Evolutionary conservation across 257 asterid genomes (phyloP).

Genomic region (Fraxinus quadrangulata): DNA sequence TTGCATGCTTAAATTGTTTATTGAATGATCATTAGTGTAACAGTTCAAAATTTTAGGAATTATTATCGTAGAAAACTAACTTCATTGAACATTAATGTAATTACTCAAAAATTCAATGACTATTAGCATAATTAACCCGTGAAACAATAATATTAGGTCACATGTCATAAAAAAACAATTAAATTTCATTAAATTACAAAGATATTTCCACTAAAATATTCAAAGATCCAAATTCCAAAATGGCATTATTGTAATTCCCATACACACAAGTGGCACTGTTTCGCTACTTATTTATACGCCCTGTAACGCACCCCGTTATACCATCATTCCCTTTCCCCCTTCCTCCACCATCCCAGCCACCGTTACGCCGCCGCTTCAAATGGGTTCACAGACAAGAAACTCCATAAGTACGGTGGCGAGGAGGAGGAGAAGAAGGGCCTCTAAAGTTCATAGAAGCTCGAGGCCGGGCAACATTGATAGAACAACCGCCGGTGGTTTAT

Average conservation of each 20-base stretch:
- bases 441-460: neutral
- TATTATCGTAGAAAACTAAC: too few species aligned
- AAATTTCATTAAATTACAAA: conserved; percentile 4
- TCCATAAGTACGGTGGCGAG: conserved; percentile 24
- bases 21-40: too few species aligned
- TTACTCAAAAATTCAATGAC: too few species aligned
- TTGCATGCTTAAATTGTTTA: too few species aligned
- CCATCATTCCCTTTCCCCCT: conserved; percentile 5
- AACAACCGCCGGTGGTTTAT: conserved; percentile 19
- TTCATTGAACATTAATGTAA: too few species aligned
- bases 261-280: conserved; percentile 28
- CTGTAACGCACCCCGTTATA: conserved; percentile 44
- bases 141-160: conserved; percentile 16
- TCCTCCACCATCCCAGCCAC: neutral
- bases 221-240: conserved; percentile 3
- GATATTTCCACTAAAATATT: conserved; percentile 5
- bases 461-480: neutral
- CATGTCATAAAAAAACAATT: neutral
- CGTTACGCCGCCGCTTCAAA: conserved; percentile 21
- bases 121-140: too few species aligned
- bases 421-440: conserved; percentile 36
- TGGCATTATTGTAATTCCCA: conserved; percentile 45
- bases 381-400: conserved; percentile 56
- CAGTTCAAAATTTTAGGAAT: too few species aligned
- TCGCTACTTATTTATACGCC: conserved; percentile 51